phyloP scores from a whole-genome alignment of 805 yeast species.

The Geotrichum ghanense region DNA sequence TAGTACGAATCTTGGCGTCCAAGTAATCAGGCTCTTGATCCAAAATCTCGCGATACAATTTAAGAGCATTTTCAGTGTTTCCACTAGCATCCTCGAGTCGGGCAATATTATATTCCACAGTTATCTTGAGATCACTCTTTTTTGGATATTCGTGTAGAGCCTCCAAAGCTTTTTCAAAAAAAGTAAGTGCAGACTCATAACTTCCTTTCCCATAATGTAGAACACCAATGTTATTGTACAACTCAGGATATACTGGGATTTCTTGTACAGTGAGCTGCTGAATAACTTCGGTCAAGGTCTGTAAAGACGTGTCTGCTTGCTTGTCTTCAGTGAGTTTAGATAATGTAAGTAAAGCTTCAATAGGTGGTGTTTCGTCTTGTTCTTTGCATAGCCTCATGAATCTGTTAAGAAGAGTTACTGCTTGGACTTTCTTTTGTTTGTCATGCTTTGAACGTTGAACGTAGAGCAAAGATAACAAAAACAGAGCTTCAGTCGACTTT shows the following conservation, averaged over 20 bases:
- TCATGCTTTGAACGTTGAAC: slow-evolving; percentile 34
- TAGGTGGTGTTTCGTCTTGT: slow-evolving; percentile 39
- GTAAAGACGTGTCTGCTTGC: slow-evolving; percentile 55
- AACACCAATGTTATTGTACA: slow-evolving; percentile 78
- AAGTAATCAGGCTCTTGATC: slow-evolving; percentile 54
- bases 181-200: slow-evolving; percentile 42
- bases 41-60: slow-evolving; percentile 45
- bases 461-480: slow-evolving; percentile 62
- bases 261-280: slow-evolving; percentile 23
- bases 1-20: slow-evolving; percentile 61
- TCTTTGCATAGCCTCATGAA: slow-evolving; percentile 55
- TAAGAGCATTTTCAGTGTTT: slow-evolving; percentile 27
- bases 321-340: slow-evolving; percentile 59
- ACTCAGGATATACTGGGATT: slow-evolving; percentile 29
- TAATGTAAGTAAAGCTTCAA: slow-evolving; percentile 57
- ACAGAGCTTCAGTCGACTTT: slow-evolving; percentile 57
- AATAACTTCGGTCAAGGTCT: slow-evolving; percentile 48
- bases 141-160: slow-evolving; percentile 7
- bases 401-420: slow-evolving; percentile 55
- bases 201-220: slow-evolving; percentile 59
- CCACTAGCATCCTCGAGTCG: slow-evolving; percentile 49
- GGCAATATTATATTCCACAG: slow-evolving; percentile 64
- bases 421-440: slow-evolving; percentile 28
- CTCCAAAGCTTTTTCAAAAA: slow-evolving; percentile 40
- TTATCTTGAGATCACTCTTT: slow-evolving; percentile 24